phyloP scores from a whole-genome alignment of 768 basidiomycete genomes.

The Phaffia australis region DNA sequence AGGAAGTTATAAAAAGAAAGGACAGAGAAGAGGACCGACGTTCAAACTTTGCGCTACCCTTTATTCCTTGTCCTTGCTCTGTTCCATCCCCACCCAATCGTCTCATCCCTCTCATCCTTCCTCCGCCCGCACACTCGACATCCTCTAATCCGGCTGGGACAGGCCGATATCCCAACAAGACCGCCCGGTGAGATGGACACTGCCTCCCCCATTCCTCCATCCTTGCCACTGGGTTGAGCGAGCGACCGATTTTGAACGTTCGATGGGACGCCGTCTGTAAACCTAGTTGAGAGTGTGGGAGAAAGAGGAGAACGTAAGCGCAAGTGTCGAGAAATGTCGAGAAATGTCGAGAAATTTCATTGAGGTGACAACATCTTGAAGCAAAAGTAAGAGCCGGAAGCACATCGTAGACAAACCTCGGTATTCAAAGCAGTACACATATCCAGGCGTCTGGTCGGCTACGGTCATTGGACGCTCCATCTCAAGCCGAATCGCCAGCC shows the following conservation, averaged over 20 bases:
- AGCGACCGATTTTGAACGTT: conserved; percentile 13
- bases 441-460: neutral
- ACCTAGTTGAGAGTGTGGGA: neutral
- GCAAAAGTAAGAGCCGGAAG: no score
- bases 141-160: neutral
- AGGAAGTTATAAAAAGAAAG: no score
- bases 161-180: conserved; percentile 4
- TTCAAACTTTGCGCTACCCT: neutral
- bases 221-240: conserved; percentile 7
- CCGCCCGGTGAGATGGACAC: conserved; percentile 6
- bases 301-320: no score
- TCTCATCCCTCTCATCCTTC: conserved; percentile 1
- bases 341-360: no score
- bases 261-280: neutral
- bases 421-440: conserved; percentile 4
- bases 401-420: neutral
- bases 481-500: conserved; percentile 1
- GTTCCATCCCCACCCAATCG: neutral
- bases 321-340: no score
- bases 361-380: no score
- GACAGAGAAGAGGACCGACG: neutral
- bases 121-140: neutral
- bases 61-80: neutral
- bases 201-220: conserved; percentile 7
- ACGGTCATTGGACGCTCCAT: neutral